These are phyloP conservation scores for Candida chilensis DNA, from an alignment of 805 yeast species.

Conservation along the genomic window DNA sequence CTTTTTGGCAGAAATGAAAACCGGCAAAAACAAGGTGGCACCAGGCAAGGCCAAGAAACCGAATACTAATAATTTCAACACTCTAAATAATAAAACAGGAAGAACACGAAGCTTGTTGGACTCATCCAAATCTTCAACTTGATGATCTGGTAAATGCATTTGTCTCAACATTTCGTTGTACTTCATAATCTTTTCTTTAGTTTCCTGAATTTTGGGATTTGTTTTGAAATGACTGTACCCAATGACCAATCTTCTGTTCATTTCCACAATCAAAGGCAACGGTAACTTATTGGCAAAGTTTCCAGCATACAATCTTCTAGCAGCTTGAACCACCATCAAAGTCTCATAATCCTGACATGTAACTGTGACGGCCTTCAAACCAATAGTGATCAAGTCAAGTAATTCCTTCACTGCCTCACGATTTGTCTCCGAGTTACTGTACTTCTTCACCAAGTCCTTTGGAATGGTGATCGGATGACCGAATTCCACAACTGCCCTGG, in stretches of 20 bases:
- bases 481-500: constrained; percentile 91
- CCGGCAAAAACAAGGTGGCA: constrained; percentile 78
- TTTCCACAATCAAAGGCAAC: constrained; percentile 76
- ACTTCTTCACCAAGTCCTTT: constrained; percentile 52
- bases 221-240: constrained; percentile 73
- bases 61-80: constrained; percentile 45
- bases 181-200: constrained; percentile 53
- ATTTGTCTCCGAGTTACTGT: constrained; percentile 55
- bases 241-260: constrained; percentile 77
- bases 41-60: constrained; percentile 78
- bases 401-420: constrained; percentile 68
- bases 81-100: constrained; percentile 47
- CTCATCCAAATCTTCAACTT: constrained; percentile 53
- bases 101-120: constrained; percentile 40
- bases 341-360: constrained; percentile 87
- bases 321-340: constrained; percentile 82
- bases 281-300: constrained; percentile 68
- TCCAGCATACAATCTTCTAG: constrained; percentile 78
- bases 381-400: constrained; percentile 61
- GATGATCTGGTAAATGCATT: constrained; percentile 46
- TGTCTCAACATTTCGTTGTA: constrained; percentile 56
- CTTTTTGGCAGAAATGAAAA: constrained; percentile 67
- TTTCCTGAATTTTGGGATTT: constrained; percentile 53
- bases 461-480: constrained; percentile 77
- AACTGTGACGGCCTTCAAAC: constrained; percentile 78